Evolutionary conservation across 192 early-diverging fungal species (phyloP).

Genomic region (Phlyctochytrium bullatum): DNA sequence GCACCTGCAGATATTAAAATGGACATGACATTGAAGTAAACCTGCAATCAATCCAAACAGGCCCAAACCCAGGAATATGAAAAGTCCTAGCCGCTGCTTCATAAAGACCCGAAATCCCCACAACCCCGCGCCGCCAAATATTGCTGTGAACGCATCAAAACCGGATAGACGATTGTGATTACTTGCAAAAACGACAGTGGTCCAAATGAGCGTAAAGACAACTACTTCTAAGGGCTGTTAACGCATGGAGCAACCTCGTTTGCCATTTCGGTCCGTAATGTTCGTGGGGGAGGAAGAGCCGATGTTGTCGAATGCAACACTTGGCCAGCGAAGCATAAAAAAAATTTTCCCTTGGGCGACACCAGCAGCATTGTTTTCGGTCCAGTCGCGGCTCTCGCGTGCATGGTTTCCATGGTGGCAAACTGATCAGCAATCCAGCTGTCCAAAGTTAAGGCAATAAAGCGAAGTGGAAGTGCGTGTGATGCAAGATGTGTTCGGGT

Average conservation of each 20-base stretch:
- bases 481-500: no score
- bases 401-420: no score
- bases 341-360: no score
- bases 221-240: background rate
- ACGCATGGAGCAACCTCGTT: background rate
- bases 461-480: no score
- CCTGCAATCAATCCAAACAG: constrained; percentile 3
- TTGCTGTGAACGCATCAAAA: background rate
- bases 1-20: background rate
- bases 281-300: background rate
- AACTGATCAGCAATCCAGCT: no score
- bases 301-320: background rate
- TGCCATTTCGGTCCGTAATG: background rate
- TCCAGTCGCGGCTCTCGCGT: no score
- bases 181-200: constrained; percentile 5
- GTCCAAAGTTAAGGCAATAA: no score
- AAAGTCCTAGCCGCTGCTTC: background rate
- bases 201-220: constrained; percentile 3
- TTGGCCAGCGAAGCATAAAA: background rate
- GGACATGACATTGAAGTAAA: background rate
- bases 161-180: background rate
- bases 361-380: no score
- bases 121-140: constrained; percentile 1
- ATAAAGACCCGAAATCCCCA: background rate
- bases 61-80: background rate